Percentiles rank a stretch among this genome's conserved stretches.
Evolutionary conservation across 352 stramenopile species (phyloP).

Genomic region (Globisporangium spinosum): DNA sequence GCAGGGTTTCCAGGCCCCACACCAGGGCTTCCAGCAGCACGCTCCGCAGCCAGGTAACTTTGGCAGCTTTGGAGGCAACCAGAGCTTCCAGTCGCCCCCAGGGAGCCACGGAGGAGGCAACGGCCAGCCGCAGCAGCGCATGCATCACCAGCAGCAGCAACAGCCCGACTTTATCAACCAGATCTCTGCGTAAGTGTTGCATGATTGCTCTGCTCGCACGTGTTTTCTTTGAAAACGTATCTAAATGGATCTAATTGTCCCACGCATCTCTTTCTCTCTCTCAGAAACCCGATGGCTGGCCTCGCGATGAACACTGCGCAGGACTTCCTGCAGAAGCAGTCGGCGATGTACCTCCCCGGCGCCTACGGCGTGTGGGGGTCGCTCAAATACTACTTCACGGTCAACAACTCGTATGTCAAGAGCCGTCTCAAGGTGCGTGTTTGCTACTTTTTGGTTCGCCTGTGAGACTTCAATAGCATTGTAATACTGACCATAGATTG

Average conservation of each 20-base stretch:
- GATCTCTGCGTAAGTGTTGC: constrained; percentile 45
- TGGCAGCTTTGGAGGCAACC: constrained; percentile 7
- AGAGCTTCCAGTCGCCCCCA: constrained; percentile 21
- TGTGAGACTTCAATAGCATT: not conserved
- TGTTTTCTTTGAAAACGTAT: not conserved
- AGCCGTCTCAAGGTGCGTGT: constrained; percentile 72
- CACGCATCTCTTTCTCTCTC: not conserved
- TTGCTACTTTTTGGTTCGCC: not conserved
- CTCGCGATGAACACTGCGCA: constrained; percentile 83
- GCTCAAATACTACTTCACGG: constrained; percentile 89
- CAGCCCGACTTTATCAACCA: constrained; percentile 76
- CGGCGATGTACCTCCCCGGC: constrained; percentile 72
- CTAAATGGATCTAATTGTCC: not conserved
- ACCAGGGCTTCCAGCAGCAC: constrained; percentile 14
- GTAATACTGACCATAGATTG: not conserved
- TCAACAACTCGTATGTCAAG: constrained; percentile 89
- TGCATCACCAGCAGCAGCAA: constrained; percentile 32
- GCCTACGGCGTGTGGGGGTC: constrained; percentile 77
- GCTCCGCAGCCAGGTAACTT: constrained; percentile 24
- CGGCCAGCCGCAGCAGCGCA: constrained; percentile 18
- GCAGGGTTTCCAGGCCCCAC: constrained; percentile 24
- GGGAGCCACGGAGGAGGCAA: constrained; percentile 14
- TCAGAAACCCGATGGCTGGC: constrained; percentile 82
- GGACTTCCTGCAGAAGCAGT: constrained; percentile 82
- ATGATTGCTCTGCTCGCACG: not conserved